Evolutionary conservation across 805 yeast species (phyloP), one percentile per base, ranked within the genome.

Genomic region (Metschnikowia matae): DNA sequence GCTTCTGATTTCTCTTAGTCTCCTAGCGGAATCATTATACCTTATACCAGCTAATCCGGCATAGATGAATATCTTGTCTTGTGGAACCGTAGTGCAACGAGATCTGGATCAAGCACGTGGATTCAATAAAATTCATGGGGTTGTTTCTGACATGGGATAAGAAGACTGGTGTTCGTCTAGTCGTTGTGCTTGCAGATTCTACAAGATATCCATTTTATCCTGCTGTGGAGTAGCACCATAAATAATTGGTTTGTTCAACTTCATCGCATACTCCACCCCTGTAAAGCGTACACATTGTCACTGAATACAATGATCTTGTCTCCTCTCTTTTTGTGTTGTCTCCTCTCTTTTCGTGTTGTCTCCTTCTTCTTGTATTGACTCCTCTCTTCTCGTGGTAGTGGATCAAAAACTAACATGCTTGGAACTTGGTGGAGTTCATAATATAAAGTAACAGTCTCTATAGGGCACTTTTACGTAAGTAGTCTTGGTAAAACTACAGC

Each of bases 371-470:
- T n/a, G n/a, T n/a, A n/a, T 94, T 94, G 67, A 94, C 99, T 49
- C 99, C 99, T 67, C 99, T 82, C 55, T 84, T 82, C 66, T 94
- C 99, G 68, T 94, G 99, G 64, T 91, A 94, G 66, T 92, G 96
- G 53, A 95, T 91, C 69, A 94, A 75, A 63, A 94, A 94, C 67
- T 94, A 99, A 58, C 97, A 89, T 1, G 99, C 98, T 70, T 94
- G 99, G 70, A 94, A 94, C 67, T 94, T 94, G 13, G 97, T 89
- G 37, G 99, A 99, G 67, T 94, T 94, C 99, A 94, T 94, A 61
- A 94, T 92, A 65, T 95, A 95, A 49, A 94, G 72, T 48, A 94
- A 70, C 97, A 92, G 90, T 62, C 96, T 78, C 69, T 92, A 90
- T 56, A 97, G 79, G 0, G 97, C 87, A 51, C 81, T 80, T 62